phyloP scores from a whole-genome alignment of 441 rosid genomes.

The Populus hybrid region DNA sequence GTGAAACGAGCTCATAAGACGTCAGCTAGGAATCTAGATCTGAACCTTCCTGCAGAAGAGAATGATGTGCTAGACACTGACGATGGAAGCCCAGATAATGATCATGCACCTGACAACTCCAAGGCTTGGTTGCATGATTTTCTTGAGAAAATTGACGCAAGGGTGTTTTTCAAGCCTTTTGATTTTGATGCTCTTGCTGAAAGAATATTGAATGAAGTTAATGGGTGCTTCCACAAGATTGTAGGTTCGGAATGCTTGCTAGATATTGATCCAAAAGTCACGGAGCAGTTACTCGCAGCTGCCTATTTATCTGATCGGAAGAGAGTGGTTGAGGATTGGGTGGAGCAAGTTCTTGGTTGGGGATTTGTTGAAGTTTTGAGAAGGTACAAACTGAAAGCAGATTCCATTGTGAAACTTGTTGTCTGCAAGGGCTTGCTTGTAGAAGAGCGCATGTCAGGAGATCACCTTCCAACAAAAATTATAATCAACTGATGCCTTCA shows the following conservation, averaged over 20 bases:
- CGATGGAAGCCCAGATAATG: conserved; percentile 25
- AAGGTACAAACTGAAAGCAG: conserved; percentile 22
- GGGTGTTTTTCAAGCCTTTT: conserved; percentile 55
- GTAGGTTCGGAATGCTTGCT: conserved; percentile 41
- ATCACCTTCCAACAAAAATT: conserved; percentile 50
- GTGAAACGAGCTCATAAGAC: conserved; percentile 15
- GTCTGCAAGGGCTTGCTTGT: conserved; percentile 25
- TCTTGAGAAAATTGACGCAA: conserved; percentile 45
- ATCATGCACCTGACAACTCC: conserved; percentile 34
- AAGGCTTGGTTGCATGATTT: conserved; percentile 66
- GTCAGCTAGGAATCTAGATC: conserved; percentile 44
- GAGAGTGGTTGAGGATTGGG: conserved; percentile 48
- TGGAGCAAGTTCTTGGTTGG: conserved; percentile 41
- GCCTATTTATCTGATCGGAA: conserved; percentile 41
- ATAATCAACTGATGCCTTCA: conserved; percentile 23
- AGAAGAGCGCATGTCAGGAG: conserved; percentile 39
- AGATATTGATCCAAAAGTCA: conserved; percentile 56
- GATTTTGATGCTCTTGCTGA: conserved; percentile 65
- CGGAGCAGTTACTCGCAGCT: conserved; percentile 53
- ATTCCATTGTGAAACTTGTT: conserved; percentile 41
- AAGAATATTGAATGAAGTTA: conserved; percentile 36
- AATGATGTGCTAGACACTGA: conserved; percentile 27
- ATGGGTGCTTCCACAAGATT: conserved; percentile 30
- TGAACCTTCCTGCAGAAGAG: conserved; percentile 74
- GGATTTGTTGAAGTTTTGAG: conserved; percentile 41